These are phyloP conservation scores for Pseudogymnoascus sp. DNA, from an alignment of 2,329 filamentous ascomycete species.

Conservation along the genomic window DNA sequence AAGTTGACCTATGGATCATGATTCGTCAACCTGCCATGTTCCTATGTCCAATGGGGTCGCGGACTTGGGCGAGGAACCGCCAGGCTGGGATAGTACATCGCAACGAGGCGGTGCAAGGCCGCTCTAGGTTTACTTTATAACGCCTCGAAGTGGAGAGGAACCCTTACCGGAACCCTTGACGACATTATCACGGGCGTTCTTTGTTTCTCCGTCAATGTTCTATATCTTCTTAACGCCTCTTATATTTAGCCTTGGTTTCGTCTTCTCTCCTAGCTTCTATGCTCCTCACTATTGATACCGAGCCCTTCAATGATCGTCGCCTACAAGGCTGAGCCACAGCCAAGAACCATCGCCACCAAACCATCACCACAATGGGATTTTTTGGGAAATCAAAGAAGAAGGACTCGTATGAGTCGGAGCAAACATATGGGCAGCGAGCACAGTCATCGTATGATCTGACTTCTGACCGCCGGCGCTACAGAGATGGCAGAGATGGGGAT, in stretches of 20 bases:
- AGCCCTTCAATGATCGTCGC: slow-evolving; percentile 3
- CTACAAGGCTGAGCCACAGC: slow-evolving; percentile 10
- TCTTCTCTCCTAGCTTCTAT: background rate
- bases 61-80: background rate
- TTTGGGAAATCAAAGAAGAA: slow-evolving; percentile 2
- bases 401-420: slow-evolving; percentile 1
- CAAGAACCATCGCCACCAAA: slow-evolving; percentile 10
- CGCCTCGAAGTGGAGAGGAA: background rate
- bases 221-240: background rate
- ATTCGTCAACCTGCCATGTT: background rate
- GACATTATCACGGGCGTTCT: slow-evolving; percentile 4
- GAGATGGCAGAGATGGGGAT: background rate
- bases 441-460: background rate
- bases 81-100: slow-evolving; percentile 4
- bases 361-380: slow-evolving; percentile 9
- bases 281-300: background rate
- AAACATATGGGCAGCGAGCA: background rate
- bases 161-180: slow-evolving; percentile 3
- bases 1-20: background rate
- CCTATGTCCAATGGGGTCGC: background rate
- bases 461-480: background rate
- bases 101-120: background rate
- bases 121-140: slow-evolving; percentile 6
- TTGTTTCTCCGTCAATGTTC: background rate
- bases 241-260: slow-evolving; percentile 3